A percentile compares a stretch with the other conserved stretches of the same genome.
These are phyloP conservation scores for Naumovozyma castellii DNA, from an alignment of 805 yeast species.

Conservation along the genomic window DNA sequence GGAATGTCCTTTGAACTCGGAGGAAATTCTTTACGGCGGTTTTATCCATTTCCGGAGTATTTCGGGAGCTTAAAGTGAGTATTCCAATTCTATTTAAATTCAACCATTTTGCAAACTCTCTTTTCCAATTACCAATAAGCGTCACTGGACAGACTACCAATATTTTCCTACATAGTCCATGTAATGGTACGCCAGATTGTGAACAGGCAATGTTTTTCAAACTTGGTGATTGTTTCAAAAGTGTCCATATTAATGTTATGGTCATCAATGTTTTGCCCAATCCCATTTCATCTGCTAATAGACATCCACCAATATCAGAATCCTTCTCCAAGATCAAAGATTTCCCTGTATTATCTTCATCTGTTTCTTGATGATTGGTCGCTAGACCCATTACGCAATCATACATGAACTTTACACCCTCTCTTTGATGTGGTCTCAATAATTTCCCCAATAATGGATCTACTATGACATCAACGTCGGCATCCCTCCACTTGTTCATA, in stretches of 20 bases:
- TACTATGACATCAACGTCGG: constrained; percentile 41
- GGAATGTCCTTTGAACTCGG: constrained; percentile 56
- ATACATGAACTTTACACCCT: constrained; percentile 74
- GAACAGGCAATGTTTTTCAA: constrained; percentile 29
- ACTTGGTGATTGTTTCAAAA: constrained; percentile 56
- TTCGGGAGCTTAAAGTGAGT: constrained; percentile 44
- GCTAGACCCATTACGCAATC: constrained; percentile 70
- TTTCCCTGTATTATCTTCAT: constrained; percentile 5
- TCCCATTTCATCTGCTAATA: constrained; percentile 97
- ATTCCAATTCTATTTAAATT: constrained; percentile 56
- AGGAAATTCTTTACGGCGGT: constrained; percentile 52
- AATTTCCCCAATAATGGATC: constrained; percentile 46
- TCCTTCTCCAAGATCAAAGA: constrained; percentile 17
- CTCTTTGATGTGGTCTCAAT: constrained; percentile 78
- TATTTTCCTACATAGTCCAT: constrained; percentile 42
- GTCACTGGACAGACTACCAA: constrained; percentile 90
- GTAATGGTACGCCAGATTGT: constrained; percentile 27
- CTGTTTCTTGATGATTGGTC: constrained; percentile 7
- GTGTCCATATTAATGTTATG: constrained; percentile 74
- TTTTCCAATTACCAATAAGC: constrained; percentile 75
- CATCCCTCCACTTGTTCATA: constrained; percentile 30
- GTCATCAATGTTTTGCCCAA: constrained; percentile 84
- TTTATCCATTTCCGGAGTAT: constrained; percentile 44
- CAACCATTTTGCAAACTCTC: constrained; percentile 86
- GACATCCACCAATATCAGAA: constrained; percentile 47